These are phyloP conservation scores for Kwoniella bestiolae DNA, from an alignment of 768 basidiomycete species.

Conservation along the genomic window DNA sequence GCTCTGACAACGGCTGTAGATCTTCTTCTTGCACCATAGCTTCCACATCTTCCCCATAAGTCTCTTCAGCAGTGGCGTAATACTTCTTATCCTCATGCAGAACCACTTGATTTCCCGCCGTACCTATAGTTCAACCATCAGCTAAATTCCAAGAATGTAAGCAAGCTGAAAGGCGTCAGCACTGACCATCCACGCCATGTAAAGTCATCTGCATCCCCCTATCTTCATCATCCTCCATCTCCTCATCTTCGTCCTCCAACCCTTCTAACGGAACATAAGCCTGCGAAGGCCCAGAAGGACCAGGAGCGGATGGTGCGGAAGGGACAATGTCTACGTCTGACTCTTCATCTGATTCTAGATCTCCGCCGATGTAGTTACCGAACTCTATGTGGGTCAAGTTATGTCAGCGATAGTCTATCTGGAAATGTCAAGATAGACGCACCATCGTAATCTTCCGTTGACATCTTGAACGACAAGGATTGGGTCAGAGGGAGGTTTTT, in stretches of 20 bases:
- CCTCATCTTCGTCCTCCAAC: conserved; percentile 70
- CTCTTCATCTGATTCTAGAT: conserved; percentile 79
- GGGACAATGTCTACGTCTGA: conserved; percentile 63
- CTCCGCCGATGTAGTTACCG: conserved; percentile 96
- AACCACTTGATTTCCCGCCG: conserved; percentile 60
- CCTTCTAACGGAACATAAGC: conserved; percentile 74
- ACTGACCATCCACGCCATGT: conserved; percentile 52
- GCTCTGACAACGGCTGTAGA: conserved; percentile 89
- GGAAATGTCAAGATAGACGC: conserved; percentile 8
- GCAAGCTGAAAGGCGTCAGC: too few relatives aligned
- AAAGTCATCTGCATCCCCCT: conserved; percentile 49
- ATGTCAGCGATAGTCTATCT: conserved; percentile 4
- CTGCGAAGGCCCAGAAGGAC: conserved; percentile 48
- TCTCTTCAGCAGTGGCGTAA: conserved; percentile 87
- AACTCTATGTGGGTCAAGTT: conserved; percentile 63
- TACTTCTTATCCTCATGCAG: conserved; percentile 98
- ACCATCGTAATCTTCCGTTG: conserved; percentile 58
- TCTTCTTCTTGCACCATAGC: conserved; percentile 98
- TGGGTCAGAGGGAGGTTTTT: background rate
- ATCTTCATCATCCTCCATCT: conserved; percentile 46
- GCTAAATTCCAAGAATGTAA: too few relatives aligned
- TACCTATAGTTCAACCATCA: conserved; percentile 30
- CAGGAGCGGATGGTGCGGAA: conserved; percentile 48
- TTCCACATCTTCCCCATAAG: conserved; percentile 93
- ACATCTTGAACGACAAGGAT: conserved; percentile 42